Base-by-base conservation (phyloP, 139 green algal genomes). In the Tetraselmis chui region DNA sequence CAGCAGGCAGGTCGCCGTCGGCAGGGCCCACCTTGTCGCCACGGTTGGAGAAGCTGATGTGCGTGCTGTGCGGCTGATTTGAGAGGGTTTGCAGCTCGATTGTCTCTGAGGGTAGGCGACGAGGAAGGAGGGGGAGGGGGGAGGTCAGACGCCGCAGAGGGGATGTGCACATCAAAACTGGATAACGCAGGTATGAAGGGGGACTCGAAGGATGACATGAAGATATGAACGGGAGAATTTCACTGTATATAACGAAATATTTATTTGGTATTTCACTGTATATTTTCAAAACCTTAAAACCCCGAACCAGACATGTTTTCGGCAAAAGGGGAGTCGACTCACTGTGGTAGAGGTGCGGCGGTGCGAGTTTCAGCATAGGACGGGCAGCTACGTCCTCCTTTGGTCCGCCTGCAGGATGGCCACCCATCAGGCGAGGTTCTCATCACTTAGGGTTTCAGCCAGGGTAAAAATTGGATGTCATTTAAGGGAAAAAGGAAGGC, bases 41-140 rank as follows among this genome's bases (percentile, higher is more conserved):
- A 0, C 84, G 59, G 32, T 87, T 83, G 75, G 84, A 88, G 82
- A 96, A 97, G 31, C 77, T 78, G 24, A 91, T 88, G 31, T 91
- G 91, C 0, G 93, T 96, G 27, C 84, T 82, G 82, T 95, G 89
- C 23, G 82, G 45, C 45, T 67, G 45, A 5, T 18, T 18, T 5
- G 11, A 25, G 45, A 5, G 45, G 45, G 11, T 67, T 25, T 67
- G 45, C 45, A 67, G 18, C 45, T 18, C 45, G 11, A 18, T 67
- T 67, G 45, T 5, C 45, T 67, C 45, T 67, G 45, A 18, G 45
- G 45, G 74, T 28, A 25, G 74, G 5, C 74, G n/a, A 23, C 26
- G 74, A 29, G 26, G 74, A 77, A 25, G 74, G 74, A 31, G 74
- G 74, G 74, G n/a, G n/a, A n/a, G n/a, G n/a, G n/a, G n/a, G n/a